Percentiles rank a stretch among this genome's conserved stretches.
These are phyloP conservation scores for Nakazawaea wickerhamii DNA, from an alignment of 805 yeast species.

Conservation along the genomic window DNA sequence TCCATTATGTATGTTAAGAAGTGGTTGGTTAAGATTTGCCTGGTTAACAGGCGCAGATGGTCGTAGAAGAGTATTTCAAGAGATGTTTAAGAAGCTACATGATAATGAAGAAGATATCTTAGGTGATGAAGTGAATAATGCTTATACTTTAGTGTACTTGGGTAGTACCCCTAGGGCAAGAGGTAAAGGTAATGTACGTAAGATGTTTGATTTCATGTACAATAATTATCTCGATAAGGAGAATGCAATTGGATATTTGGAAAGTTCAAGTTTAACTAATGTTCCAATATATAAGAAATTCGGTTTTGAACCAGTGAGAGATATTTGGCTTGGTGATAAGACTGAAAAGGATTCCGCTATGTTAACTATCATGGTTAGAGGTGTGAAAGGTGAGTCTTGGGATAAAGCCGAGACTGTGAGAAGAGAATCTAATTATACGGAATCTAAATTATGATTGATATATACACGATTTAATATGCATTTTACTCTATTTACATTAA, in stretches of 20 bases:
- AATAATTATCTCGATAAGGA: slow-evolving; percentile 37
- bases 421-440: not conserved
- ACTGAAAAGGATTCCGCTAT: slow-evolving; percentile 26
- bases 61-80: slow-evolving; percentile 42
- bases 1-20: slow-evolving; percentile 41
- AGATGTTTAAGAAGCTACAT: slow-evolving; percentile 46
- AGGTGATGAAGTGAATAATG: slow-evolving; percentile 31
- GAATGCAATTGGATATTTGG: slow-evolving; percentile 40
- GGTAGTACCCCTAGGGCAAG: slow-evolving; percentile 38
- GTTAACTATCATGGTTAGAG: slow-evolving; percentile 36
- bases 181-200: slow-evolving; percentile 52
- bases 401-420: slow-evolving; percentile 21
- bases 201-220: slow-evolving; percentile 44
- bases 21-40: slow-evolving; percentile 50
- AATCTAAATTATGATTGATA: not conserved
- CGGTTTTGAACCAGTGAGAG: slow-evolving; percentile 44
- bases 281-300: slow-evolving; percentile 49
- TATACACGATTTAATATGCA: not conserved
- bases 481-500: slow-evolving; percentile 8
- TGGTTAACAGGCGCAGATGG: slow-evolving; percentile 44
- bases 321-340: slow-evolving; percentile 35
- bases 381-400: slow-evolving; percentile 28
- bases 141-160: slow-evolving; percentile 29
- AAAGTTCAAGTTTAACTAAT: slow-evolving; percentile 39
- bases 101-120: slow-evolving; percentile 41